Base-by-base conservation (phyloP, 148 eudicot genomes). In the Selenicereus undatus region DNA sequence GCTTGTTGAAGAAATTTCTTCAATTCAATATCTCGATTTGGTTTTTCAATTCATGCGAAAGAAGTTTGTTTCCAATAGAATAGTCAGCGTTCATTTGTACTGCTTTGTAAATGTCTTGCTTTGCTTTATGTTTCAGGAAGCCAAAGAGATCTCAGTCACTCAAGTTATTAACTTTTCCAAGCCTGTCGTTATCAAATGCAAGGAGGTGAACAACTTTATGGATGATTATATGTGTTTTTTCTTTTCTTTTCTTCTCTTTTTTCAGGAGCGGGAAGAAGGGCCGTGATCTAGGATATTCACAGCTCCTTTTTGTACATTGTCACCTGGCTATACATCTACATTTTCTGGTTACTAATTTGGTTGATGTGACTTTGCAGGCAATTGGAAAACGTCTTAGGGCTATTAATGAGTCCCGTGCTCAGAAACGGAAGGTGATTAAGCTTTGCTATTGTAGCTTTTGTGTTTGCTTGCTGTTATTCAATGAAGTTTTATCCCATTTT, bases 331-430 rank as follows among this genome's bases (percentile, higher is more conserved):
- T 69, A 16, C 54, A 52, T 35, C 17, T 45, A 30, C 72, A 12
- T 11, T 39, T 43, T 24, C 4, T 56, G 24, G 79, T 20, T 78
- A 51, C 20, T 81, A 75, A 81, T 72, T 76, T 72, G 71, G 21
- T 71, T 22, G 65, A 58, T 9, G 39, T 45, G 66, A 60, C 68
- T 50, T 87, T 86, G 72, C 90, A 97, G 99, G 93, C 98, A 80
- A 91, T 97, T 75, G 91, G 90, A 80, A 97, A 92, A 87, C 89
- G 91, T 78, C 98, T 89, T 82, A 87, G 99, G 88, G 98, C 98
- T 71, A 97, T 97, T 80, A 94, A 97, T 84, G 97, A 92, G 76
- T 90, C 99, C 85, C 99, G 98, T 65, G 94, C 98, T 78, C 94
- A 92, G 81, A 97, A 97, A 89, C 93, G 99, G 26, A 97, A 97